Conservation (phyloP, 2,329 filamentous ascomycete species). For the Dendryphion nanum region DNA sequence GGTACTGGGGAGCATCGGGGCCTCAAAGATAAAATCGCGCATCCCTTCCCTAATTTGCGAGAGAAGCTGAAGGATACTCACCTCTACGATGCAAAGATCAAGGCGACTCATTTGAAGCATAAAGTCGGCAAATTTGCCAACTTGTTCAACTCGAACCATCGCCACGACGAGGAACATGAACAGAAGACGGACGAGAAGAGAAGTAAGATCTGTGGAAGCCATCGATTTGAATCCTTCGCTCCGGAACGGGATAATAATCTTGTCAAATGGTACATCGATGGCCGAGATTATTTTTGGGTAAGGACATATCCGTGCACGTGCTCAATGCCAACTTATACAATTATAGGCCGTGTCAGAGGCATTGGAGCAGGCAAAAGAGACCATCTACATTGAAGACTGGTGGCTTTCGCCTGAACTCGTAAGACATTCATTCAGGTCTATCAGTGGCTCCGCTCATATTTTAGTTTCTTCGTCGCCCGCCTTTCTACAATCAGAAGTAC, state of each 20-base stretch:
- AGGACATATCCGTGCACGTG: slow-evolving; percentile 6
- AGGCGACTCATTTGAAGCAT: slow-evolving; percentile 59
- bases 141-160: slow-evolving; percentile 79
- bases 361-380: slow-evolving; percentile 84
- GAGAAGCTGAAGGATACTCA: slow-evolving; percentile 48
- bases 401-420: slow-evolving; percentile 84
- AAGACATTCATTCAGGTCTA: slow-evolving; percentile 1
- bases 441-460: slow-evolving; percentile 3
- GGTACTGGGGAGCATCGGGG: slow-evolving; percentile 14
- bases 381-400: slow-evolving; percentile 96
- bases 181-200: slow-evolving; percentile 79
- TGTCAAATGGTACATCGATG: slow-evolving; percentile 97
- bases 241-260: slow-evolving; percentile 82
- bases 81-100: slow-evolving; percentile 51
- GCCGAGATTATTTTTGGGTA: slow-evolving; percentile 83
- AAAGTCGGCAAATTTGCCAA: slow-evolving; percentile 65
- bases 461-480: slow-evolving; percentile 75
- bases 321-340: neutral
- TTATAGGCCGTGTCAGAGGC: slow-evolving; percentile 75
- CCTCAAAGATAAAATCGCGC: slow-evolving; percentile 37
- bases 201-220: slow-evolving; percentile 64
- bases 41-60: slow-evolving; percentile 41
- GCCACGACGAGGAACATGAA: slow-evolving; percentile 92
- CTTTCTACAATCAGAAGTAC: slow-evolving; percentile 80
- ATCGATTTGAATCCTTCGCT: slow-evolving; percentile 89